Conservation (phyloP, 805 yeast genomes). For the Candida glaebosa region DNA sequence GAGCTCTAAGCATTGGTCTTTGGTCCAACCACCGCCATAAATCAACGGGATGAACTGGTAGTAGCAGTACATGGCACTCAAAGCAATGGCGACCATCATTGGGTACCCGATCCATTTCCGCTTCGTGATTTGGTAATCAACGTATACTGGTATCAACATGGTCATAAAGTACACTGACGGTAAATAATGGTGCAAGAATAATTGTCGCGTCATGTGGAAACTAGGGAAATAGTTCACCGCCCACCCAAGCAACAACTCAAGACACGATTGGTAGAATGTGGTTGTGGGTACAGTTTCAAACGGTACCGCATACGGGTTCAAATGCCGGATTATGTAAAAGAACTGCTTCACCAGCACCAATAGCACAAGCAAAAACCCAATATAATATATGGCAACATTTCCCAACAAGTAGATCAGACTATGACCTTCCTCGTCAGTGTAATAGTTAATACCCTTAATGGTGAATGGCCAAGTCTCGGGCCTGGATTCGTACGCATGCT, state of each 20-base stretch:
- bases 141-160: conserved; percentile 39
- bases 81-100: conserved; percentile 16
- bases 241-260: conserved; percentile 55
- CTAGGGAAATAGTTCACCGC: conserved; percentile 56
- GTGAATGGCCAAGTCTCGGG: conserved; percentile 64
- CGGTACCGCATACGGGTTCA: conserved; percentile 29
- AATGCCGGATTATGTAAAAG: conserved; percentile 17
- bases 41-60: conserved; percentile 37
- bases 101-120: conserved; percentile 22
- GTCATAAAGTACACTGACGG: conserved; percentile 50
- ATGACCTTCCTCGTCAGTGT: conserved; percentile 34
- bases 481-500: conserved; percentile 49
- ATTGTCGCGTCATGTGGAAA: conserved; percentile 34
- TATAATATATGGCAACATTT: conserved; percentile 56
- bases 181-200: conserved; percentile 46
- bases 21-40: conserved; percentile 47
- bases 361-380: conserved; percentile 34
- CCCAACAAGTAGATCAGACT: conserved; percentile 58
- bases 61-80: conserved; percentile 23
- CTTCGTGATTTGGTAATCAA: conserved; percentile 38
- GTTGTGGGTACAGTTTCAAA: conserved; percentile 11
- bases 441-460: conserved; percentile 57
- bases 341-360: conserved; percentile 19
- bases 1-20: conserved; percentile 32
- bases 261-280: conserved; percentile 17